These are phyloP conservation scores for Rugiboletus extremiorientalis DNA, from an alignment of 1,284 basidiomycete species.

Conservation along the genomic window DNA sequence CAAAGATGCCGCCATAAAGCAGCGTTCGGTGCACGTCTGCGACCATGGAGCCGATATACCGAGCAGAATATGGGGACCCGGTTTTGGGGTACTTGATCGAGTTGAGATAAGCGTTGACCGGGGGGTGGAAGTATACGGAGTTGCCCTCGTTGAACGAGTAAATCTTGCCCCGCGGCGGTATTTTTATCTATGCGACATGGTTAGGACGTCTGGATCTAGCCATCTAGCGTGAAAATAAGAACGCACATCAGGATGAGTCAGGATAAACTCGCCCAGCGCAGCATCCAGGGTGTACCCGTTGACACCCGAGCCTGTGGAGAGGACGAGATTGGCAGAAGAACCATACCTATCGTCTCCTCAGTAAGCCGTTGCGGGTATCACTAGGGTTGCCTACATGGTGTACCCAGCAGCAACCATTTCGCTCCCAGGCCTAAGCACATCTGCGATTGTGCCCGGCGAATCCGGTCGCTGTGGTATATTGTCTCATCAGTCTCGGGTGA, in stretches of 20 bases:
- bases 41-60: constrained; percentile 99
- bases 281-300: constrained; percentile 99
- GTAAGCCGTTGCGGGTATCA: constrained; percentile 5
- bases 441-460: constrained; percentile 76
- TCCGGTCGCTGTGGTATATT: constrained; percentile 56
- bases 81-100: constrained; percentile 89
- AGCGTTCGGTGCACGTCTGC: constrained; percentile 96
- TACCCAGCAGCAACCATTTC: constrained; percentile 99
- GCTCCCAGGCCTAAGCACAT: constrained; percentile 91
- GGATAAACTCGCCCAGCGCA: constrained; percentile 95
- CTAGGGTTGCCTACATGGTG: constrained; percentile 70
- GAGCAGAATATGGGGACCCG: constrained; percentile 87
- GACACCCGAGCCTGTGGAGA: constrained; percentile 94
- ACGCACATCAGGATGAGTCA: constrained; percentile 92
- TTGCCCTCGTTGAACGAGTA: constrained; percentile 99
- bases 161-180: constrained; percentile 95
- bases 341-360: constrained; percentile 74
- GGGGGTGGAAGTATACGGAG: constrained; percentile 89
- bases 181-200: constrained; percentile 65
- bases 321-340: constrained; percentile 95
- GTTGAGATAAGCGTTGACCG: constrained; percentile 86
- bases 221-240: not conserved
- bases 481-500: not conserved
- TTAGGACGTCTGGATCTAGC: constrained; percentile 1
- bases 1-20: constrained; percentile 98